Evolutionary conservation across 2,329 filamentous ascomycete genomes (phyloP).

Genomic region (Blumeriella jaapii): DNA sequence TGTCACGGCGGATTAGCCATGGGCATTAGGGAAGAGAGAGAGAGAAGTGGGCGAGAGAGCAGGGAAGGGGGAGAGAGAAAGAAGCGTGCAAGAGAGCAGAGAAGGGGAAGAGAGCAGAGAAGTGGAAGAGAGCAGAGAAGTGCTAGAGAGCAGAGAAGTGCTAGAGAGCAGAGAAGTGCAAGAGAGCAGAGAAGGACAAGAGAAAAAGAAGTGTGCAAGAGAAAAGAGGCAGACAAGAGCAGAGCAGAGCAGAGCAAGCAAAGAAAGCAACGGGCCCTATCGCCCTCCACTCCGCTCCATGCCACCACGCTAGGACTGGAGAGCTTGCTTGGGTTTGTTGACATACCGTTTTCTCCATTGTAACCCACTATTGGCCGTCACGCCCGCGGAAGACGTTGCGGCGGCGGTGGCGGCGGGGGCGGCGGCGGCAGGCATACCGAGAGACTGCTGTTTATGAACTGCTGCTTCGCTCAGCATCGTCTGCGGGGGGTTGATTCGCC

Average conservation of each 20-base stretch:
- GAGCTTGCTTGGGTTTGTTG: background rate
- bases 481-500: slow-evolving; percentile 8
- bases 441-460: slow-evolving; percentile 17
- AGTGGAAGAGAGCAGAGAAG: too few relatives aligned
- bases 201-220: background rate
- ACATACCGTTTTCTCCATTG: slow-evolving; percentile 25
- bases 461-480: slow-evolving; percentile 23
- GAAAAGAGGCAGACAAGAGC: background rate
- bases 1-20: slow-evolving; percentile 12
- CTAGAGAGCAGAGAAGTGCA: too few relatives aligned
- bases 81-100: background rate
- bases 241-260: background rate
- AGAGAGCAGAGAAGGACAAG: background rate
- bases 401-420: slow-evolving; percentile 19
- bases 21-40: background rate
- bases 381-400: slow-evolving; percentile 21
- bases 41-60: slow-evolving; percentile 8
- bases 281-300: background rate
- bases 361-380: slow-evolving; percentile 19
- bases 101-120: background rate
- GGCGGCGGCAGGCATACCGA: slow-evolving; percentile 24
- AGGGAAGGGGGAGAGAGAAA: background rate
- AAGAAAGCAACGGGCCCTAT: too few relatives aligned
- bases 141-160: background rate
- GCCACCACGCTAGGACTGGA: background rate